Conservation (phyloP, 345 rosid species). For the Kandelia obovata region DNA sequence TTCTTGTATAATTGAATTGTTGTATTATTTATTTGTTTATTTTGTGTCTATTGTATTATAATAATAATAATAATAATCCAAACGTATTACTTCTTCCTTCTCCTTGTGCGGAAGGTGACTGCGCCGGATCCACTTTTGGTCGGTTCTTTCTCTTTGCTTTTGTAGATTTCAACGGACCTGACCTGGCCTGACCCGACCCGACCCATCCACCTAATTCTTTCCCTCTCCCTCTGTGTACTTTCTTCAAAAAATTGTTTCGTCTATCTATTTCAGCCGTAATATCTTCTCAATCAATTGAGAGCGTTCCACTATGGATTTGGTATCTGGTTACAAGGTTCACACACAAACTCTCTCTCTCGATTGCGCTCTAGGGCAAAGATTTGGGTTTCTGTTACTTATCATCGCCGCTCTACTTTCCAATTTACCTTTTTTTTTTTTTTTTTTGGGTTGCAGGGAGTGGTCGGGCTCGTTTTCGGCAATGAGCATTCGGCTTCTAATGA, state of each 20-base stretch:
- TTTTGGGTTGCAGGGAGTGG: conserved; percentile 64
- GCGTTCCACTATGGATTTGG: conserved; percentile 63
- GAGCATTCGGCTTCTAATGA: conserved; percentile 72
- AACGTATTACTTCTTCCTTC: no score
- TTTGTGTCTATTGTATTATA: no score
- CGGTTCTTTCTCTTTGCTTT: not conserved
- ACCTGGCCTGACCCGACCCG: not conserved
- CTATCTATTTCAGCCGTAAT: no score
- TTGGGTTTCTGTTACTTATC: not conserved
- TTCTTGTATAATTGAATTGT: no score
- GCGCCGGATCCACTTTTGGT: not conserved
- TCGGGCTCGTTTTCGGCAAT: conserved; percentile 85
- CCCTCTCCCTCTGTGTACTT: not conserved
- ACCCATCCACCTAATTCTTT: not conserved
- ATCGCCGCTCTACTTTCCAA: not conserved
- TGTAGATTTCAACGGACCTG: not conserved
- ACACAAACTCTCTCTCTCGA: not conserved
- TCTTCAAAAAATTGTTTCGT: no score
- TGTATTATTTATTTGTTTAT: no score
- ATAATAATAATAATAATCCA: no score
- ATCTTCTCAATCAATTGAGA: not conserved
- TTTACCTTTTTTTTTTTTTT: not conserved
- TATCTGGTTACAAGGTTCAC: conserved; percentile 78
- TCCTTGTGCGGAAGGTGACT: no score
- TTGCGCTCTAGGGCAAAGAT: not conserved